These are phyloP conservation scores for Rehmannia glutinosa DNA, from an alignment of 257 asterid species.

Conservation along the genomic window DNA sequence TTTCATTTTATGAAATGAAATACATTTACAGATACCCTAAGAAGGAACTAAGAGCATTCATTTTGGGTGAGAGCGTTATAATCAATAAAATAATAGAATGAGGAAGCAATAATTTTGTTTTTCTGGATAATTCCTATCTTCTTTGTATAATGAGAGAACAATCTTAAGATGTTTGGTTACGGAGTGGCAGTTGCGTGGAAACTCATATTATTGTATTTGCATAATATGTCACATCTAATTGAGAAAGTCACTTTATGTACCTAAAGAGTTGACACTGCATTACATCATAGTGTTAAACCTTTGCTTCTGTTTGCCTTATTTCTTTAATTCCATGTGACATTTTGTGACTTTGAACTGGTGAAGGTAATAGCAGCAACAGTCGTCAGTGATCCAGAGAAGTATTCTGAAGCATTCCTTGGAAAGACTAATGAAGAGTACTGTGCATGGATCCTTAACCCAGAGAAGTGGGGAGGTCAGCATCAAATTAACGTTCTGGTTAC, in stretches of 20 bases:
- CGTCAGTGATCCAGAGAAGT: constrained; percentile 71
- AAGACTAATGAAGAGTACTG: constrained; percentile 83
- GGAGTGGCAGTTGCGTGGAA: background rate
- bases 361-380: constrained; percentile 96
- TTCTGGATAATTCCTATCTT: background rate
- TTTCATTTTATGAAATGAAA: background rate
- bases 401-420: constrained; percentile 85
- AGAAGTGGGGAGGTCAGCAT: constrained; percentile 94
- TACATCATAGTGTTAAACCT: background rate
- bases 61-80: background rate
- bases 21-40: background rate
- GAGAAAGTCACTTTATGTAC: background rate
- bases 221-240: background rate
- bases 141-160: background rate
- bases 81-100: background rate
- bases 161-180: background rate
- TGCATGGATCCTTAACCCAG: constrained; percentile 89
- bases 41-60: background rate
- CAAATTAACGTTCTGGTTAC: background rate
- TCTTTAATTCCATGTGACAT: constrained; percentile 6
- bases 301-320: background rate
- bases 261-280: background rate
- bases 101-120: background rate
- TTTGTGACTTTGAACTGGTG: constrained; percentile 16
- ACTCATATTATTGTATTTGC: background rate